Conservation (phyloP, 139 green algal species). For the Coccomyxa sp. region DNA sequence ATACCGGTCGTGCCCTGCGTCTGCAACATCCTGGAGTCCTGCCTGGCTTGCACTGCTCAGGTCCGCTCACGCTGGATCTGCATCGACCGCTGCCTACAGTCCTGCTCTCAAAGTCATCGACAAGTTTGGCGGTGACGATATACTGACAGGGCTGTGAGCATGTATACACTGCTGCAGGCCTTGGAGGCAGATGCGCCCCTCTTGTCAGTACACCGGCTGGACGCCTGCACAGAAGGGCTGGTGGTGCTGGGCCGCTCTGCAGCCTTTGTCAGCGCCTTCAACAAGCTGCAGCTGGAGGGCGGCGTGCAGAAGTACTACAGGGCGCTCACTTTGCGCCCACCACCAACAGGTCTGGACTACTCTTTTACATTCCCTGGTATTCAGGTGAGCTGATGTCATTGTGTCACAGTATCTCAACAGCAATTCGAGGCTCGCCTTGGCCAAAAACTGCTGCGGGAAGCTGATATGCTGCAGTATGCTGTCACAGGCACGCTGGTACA, state of each 20-base stretch:
- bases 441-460: too few species aligned
- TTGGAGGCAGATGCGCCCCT: constrained; percentile 34
- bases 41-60: constrained; percentile 13
- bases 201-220: constrained; percentile 56
- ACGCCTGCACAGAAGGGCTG: constrained; percentile 72
- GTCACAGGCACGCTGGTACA: constrained; percentile 46
- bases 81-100: too few species aligned
- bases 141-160: too few species aligned
- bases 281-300: constrained; percentile 25
- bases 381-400: background rate
- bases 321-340: constrained; percentile 11
- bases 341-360: background rate
- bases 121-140: too few species aligned
- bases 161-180: constrained; percentile 16
- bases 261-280: constrained; percentile 55
- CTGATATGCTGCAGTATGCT: background rate
- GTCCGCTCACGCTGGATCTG: too few species aligned
- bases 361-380: background rate
- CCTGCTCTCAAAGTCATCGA: too few species aligned
- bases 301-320: constrained; percentile 38
- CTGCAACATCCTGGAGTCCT: constrained; percentile 46
- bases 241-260: constrained; percentile 51
- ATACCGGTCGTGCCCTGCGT: constrained; percentile 56
- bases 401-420: background rate
- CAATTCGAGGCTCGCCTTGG: too few species aligned